phyloP scores from a whole-genome alignment of 306 rosid species.

The Prunus persica region DNA sequence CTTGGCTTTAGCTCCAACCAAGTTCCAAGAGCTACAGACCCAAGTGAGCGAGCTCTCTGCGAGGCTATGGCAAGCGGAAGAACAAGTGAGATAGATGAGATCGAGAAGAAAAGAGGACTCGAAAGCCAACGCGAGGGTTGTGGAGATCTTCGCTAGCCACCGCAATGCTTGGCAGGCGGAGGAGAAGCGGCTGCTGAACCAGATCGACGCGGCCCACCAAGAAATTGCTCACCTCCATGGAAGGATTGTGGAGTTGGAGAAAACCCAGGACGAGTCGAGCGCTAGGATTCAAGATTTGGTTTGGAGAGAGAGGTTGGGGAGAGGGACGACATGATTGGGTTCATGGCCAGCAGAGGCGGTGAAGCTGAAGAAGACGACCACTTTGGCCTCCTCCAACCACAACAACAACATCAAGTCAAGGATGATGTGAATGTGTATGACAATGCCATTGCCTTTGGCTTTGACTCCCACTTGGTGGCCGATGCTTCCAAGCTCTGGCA shows the following conservation, averaged over 20 bases:
- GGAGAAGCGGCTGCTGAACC: constrained; percentile 65
- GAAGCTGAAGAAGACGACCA: constrained; percentile 9
- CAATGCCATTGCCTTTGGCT: constrained; percentile 24
- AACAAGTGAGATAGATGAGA: constrained; percentile 53
- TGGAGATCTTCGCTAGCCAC: constrained; percentile 81
- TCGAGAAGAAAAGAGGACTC: constrained; percentile 73
- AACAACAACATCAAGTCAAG: not conserved
- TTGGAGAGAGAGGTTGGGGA: constrained; percentile 61
- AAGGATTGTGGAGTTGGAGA: constrained; percentile 38
- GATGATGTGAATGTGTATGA: not conserved
- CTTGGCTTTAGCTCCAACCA: constrained; percentile 51
- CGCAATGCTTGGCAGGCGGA: constrained; percentile 67
- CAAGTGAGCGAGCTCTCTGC: constrained; percentile 35
- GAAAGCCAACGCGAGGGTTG: constrained; percentile 83
- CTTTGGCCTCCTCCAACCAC: not conserved
- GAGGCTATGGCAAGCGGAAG: constrained; percentile 44
- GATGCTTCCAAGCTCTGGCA: constrained; percentile 74
- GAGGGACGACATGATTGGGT: constrained; percentile 66
- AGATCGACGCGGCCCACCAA: constrained; percentile 60
- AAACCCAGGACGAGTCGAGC: constrained; percentile 30
- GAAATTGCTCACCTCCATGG: constrained; percentile 48
- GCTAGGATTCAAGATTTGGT: constrained; percentile 23
- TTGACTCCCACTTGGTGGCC: constrained; percentile 69
- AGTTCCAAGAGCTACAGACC: constrained; percentile 26
- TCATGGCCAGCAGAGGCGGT: constrained; percentile 49